Evolutionary conservation across 1,139 yeast species (phyloP).

Genomic region (Chernovozyma aurita): DNA sequence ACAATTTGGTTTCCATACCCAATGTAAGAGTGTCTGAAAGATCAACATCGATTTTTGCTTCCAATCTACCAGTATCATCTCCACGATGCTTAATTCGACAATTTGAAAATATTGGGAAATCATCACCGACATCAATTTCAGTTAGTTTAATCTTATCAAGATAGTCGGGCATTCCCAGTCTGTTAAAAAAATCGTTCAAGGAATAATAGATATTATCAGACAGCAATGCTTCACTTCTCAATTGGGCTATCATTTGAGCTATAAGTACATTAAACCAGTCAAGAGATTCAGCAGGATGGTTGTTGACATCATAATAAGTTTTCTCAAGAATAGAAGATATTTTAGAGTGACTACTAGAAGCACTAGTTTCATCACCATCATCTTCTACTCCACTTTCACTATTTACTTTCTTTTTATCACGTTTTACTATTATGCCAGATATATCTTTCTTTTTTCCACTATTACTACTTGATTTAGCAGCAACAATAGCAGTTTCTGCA

Average conservation of each 20-base stretch:
- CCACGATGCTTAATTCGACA: slow-evolving; percentile 69
- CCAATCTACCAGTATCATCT: slow-evolving; percentile 54
- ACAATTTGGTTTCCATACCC: slow-evolving; percentile 79
- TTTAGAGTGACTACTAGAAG: slow-evolving; percentile 11
- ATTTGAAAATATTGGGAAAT: slow-evolving; percentile 91
- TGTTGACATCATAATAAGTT: slow-evolving; percentile 85
- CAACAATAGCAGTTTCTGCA: slow-evolving; percentile 56
- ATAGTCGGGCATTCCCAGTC: slow-evolving; percentile 67
- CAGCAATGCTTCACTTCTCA: slow-evolving; percentile 78
- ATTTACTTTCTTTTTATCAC: slow-evolving; percentile 18
- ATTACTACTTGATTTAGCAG: slow-evolving; percentile 20
- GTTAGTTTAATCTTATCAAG: slow-evolving; percentile 74
- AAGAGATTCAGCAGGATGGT: slow-evolving; percentile 82
- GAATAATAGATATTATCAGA: slow-evolving; percentile 83
- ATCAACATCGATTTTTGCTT: slow-evolving; percentile 93
- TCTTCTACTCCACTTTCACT: slow-evolving; percentile 10
- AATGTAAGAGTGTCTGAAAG: slow-evolving; percentile 83
- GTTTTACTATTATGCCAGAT: slow-evolving; percentile 35
- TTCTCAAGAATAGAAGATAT: slow-evolving; percentile 65
- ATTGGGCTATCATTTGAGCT: slow-evolving; percentile 85
- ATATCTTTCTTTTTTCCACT: slow-evolving; percentile 21
- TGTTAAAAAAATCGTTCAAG: slow-evolving; percentile 51
- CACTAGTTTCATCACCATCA: slow-evolving; percentile 11
- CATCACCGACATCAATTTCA: slow-evolving; percentile 91
- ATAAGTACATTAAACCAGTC: slow-evolving; percentile 96